phyloP scores from a whole-genome alignment of 495 filamentous ascomycete species.

The Aspergillus funiculosus region DNA sequence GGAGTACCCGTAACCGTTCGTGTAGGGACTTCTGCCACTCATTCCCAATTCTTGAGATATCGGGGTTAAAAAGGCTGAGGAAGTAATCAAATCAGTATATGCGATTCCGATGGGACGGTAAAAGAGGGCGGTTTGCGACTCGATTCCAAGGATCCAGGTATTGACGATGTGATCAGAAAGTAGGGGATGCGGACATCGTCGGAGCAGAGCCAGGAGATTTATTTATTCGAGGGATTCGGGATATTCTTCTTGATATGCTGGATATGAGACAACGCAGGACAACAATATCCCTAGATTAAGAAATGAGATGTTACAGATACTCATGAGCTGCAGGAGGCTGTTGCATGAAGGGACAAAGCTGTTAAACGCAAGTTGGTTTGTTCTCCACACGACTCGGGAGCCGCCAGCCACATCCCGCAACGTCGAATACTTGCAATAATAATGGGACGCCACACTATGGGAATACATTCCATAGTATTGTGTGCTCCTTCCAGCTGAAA shows the following conservation, averaged over 20 bases:
- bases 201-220: background rate
- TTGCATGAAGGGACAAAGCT: slow-evolving; percentile 6
- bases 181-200: slow-evolving; percentile 15
- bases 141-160: background rate
- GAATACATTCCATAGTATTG: too few relatives aligned
- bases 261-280: background rate
- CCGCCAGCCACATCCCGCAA: slow-evolving; percentile 20
- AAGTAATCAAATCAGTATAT: background rate
- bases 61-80: background rate
- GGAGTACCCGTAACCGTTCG: slow-evolving; percentile 43
- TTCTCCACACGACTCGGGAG: slow-evolving; percentile 22
- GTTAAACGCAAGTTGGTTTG: background rate
- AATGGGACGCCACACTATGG: background rate
- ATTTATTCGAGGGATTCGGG: background rate
- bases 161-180: slow-evolving; percentile 12
- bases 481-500: too few relatives aligned
- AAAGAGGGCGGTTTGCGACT: background rate
- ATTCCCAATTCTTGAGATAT: slow-evolving; percentile 25
- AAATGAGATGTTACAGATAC: background rate
- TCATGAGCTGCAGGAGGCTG: background rate
- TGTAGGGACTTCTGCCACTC: slow-evolving; percentile 40
- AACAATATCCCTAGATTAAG: background rate
- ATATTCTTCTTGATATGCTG: background rate
- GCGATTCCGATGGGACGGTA: background rate
- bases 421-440: background rate